A percentile compares a stretch with the other conserved stretches of the same genome.
Evolutionary conservation across 2,329 filamentous ascomycete genomes (phyloP).

Genomic region (Furcasterigmium furcatum): DNA sequence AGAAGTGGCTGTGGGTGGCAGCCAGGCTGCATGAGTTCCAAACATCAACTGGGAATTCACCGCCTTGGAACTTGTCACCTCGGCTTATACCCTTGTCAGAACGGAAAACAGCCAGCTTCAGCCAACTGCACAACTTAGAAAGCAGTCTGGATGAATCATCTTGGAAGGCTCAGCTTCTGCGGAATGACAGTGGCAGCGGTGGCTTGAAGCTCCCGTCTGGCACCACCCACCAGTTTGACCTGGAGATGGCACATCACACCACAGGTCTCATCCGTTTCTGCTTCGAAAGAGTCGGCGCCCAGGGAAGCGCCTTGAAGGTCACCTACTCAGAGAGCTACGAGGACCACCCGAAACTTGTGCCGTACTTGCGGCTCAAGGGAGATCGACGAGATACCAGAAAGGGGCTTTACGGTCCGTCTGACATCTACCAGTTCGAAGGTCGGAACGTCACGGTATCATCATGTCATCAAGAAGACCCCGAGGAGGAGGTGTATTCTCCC

Average conservation of each 20-base stretch:
- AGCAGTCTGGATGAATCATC: slow-evolving; percentile 7
- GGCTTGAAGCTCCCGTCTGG: not conserved
- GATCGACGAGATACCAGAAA: slow-evolving; percentile 3
- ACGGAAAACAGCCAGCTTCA: not conserved
- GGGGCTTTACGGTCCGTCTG: slow-evolving; percentile 1
- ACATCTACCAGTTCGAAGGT: not conserved
- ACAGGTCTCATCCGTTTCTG: not conserved
- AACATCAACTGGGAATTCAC: not conserved
- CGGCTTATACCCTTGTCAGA: slow-evolving; percentile 9
- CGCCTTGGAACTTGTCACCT: not conserved
- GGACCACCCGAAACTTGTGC: slow-evolving; percentile 1
- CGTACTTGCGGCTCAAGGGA: slow-evolving; percentile 1
- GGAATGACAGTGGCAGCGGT: not conserved
- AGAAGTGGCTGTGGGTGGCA: not conserved
- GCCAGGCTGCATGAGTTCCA: slow-evolving; percentile 16
- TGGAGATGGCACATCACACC: not conserved
- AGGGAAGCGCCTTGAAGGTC: not conserved
- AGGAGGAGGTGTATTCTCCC: slow-evolving; percentile 5
- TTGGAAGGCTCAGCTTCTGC: too few relatives aligned
- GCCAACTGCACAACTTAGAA: not conserved
- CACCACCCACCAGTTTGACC: not conserved
- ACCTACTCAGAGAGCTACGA: slow-evolving; percentile 6
- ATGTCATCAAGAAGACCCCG: not conserved
- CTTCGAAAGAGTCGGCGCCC: not conserved
- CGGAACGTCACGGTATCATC: too few relatives aligned